Conservation (phyloP, 176 grass and related monocot species). For the Avena sativa region DNA sequence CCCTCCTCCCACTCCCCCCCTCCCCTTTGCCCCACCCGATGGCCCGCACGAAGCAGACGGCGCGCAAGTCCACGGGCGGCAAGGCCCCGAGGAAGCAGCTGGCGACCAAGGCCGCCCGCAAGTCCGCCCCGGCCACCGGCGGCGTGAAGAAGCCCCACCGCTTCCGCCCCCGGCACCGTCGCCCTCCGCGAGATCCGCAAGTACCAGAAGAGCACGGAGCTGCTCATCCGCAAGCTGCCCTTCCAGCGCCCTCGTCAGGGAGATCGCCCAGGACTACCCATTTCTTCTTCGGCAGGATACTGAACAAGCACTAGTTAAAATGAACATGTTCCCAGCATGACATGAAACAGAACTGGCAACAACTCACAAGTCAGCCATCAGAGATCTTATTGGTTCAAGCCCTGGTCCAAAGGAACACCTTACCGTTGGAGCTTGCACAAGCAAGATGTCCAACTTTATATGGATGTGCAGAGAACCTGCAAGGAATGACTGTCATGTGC, state of each 20-base stretch:
- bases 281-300: not conserved
- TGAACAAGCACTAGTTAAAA: not conserved
- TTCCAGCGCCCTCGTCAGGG: constrained; percentile 60
- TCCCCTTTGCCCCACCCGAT: constrained; percentile 1
- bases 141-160: constrained; percentile 81
- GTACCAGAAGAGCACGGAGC: constrained; percentile 98
- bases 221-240: constrained; percentile 84
- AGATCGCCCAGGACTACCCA: constrained; percentile 40
- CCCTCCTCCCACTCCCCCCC: too few species aligned
- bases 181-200: constrained; percentile 80
- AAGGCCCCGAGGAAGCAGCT: constrained; percentile 75
- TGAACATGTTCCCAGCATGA: not conserved
- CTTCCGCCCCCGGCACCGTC: constrained; percentile 68
- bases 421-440: constrained; percentile 41
- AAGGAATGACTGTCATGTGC: constrained; percentile 55
- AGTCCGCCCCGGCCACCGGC: constrained; percentile 62
- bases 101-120: constrained; percentile 67
- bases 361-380: not conserved
- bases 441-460: not conserved
- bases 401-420: constrained; percentile 62
- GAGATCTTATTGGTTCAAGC: constrained; percentile 18
- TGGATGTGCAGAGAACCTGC: constrained; percentile 55
- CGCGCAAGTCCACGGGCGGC: constrained; percentile 71
- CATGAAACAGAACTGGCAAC: not conserved
- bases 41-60: constrained; percentile 80